A percentile compares a stretch with the other conserved stretches of the same genome.
These are phyloP conservation scores for Rhizopus microsporus DNA, from an alignment of 371 early-diverging fungal genomes.

Conservation along the genomic window DNA sequence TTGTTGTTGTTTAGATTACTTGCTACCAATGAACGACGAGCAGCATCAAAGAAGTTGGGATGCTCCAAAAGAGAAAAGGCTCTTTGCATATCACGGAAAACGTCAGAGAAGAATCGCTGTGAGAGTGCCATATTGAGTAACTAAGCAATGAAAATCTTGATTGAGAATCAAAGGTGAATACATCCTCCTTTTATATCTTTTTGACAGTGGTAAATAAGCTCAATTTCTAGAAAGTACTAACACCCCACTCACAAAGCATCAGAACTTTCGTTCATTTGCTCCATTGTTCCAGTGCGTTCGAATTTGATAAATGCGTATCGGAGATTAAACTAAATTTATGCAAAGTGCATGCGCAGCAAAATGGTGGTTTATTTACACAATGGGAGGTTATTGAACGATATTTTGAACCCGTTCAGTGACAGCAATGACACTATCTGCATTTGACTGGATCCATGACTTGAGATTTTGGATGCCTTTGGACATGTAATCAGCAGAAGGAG, in stretches of 20 bases:
- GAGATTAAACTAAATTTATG: background rate
- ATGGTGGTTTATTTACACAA: background rate
- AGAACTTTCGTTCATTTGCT: background rate
- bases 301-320: background rate
- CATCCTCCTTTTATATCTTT: too few relatives aligned
- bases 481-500: conserved; percentile 14
- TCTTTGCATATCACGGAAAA: conserved; percentile 41
- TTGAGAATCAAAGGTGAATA: background rate
- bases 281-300: background rate
- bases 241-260: background rate
- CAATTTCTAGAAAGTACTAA: background rate
- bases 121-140: conserved; percentile 24
- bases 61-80: conserved; percentile 42
- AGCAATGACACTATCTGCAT: conserved; percentile 3
- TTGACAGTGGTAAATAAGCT: too few relatives aligned
- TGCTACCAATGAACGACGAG: conserved; percentile 18
- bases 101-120: conserved; percentile 33
- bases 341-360: background rate
- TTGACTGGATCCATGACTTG: conserved; percentile 4
- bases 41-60: conserved; percentile 26
- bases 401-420: conserved; percentile 1
- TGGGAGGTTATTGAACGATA: conserved; percentile 2
- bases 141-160: too few relatives aligned
- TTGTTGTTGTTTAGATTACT: background rate
- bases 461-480: conserved; percentile 10